A percentile compares a stretch with the other conserved stretches of the same genome.
Conservation (phyloP, 1,284 basidiomycete genomes). For the Spongiforma sp. region DNA sequence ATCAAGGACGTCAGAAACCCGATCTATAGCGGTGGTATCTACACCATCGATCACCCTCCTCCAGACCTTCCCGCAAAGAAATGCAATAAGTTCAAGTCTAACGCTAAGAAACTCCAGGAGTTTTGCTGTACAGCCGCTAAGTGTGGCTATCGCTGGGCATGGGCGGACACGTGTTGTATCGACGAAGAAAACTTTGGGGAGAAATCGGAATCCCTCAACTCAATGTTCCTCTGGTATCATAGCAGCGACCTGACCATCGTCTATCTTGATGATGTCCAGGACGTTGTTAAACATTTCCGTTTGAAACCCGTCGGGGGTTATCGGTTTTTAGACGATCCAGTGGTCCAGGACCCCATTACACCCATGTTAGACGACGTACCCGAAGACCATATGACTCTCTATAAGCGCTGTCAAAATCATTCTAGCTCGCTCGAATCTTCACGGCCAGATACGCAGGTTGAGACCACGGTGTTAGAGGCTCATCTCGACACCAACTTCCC, state of each 20-base stretch:
- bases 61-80: background rate
- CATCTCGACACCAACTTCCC: constrained; percentile 19
- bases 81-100: background rate
- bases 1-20: constrained; percentile 19
- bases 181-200: constrained; percentile 23
- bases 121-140: constrained; percentile 27
- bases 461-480: constrained; percentile 8
- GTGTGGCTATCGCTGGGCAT: constrained; percentile 29
- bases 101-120: constrained; percentile 27
- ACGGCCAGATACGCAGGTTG: constrained; percentile 28
- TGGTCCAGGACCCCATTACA: constrained; percentile 22
- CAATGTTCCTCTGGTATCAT: constrained; percentile 32
- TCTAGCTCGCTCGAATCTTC: constrained; percentile 12
- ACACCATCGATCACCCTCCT: constrained; percentile 12
- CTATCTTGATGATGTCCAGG: constrained; percentile 30
- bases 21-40: constrained; percentile 11
- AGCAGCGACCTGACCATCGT: constrained; percentile 28
- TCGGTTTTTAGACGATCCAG: constrained; percentile 26
- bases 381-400: constrained; percentile 17
- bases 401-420: constrained; percentile 7
- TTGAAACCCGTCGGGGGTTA: constrained; percentile 1
- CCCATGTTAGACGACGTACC: background rate
- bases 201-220: constrained; percentile 28
- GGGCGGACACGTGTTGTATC: constrained; percentile 34
- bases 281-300: constrained; percentile 16